These are phyloP conservation scores for Solanum pinnatisectum DNA, from an alignment of 257 asterid genomes.

Conservation along the genomic window DNA sequence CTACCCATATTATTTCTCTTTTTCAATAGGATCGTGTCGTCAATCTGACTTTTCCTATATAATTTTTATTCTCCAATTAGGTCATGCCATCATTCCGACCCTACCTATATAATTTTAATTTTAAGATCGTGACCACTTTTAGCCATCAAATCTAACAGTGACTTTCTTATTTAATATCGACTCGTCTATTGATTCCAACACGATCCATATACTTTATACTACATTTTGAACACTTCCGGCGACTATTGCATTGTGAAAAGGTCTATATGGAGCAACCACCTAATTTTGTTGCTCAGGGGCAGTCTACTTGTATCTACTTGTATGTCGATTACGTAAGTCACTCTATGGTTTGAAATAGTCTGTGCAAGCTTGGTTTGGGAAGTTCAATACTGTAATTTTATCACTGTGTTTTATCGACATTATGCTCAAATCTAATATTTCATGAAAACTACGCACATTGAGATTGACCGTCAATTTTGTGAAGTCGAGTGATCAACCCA, in stretches of 20 bases:
- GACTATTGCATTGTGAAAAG: not conserved
- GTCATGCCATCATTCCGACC: too few relatives aligned
- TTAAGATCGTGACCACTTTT: not conserved
- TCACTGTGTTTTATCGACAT: not conserved
- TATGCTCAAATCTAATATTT: not conserved
- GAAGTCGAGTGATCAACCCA: not conserved
- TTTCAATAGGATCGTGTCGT: too few relatives aligned
- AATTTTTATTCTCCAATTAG: too few relatives aligned
- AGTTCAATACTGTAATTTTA: not conserved
- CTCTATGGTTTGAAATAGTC: not conserved
- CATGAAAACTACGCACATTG: not conserved
- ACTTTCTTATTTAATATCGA: not conserved
- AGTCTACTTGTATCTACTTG: not conserved
- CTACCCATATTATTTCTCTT: too few relatives aligned
- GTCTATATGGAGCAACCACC: too few relatives aligned
- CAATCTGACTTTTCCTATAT: too few relatives aligned
- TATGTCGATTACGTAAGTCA: not conserved
- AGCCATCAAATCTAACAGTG: not conserved
- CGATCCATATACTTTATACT: not conserved
- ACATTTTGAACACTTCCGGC: not conserved
- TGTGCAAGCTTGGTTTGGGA: not conserved
- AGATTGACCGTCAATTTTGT: not conserved
- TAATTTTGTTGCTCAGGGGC: too few relatives aligned
- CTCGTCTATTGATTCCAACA: not conserved
- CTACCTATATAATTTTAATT: too few relatives aligned